A percentile compares a stretch with the other conserved stretches of the same genome.
phyloP scores from a whole-genome alignment of 83 land plant species.

The Picea abies region DNA sequence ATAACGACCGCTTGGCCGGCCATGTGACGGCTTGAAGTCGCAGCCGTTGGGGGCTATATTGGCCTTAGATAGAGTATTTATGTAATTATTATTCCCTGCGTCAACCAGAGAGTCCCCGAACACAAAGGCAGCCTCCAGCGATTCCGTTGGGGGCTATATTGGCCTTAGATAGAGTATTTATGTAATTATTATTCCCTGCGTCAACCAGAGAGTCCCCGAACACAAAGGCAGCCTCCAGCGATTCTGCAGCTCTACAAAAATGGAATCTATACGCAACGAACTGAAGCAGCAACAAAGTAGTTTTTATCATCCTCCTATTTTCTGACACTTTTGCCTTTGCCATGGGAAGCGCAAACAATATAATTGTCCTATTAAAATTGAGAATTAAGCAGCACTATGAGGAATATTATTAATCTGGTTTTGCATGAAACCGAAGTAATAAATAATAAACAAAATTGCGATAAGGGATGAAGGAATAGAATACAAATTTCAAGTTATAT shows the following conservation, averaged over 20 bases:
- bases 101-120: conserved; percentile 77
- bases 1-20: conserved; percentile 68
- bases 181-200: conserved; percentile 64
- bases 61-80: conserved; percentile 55
- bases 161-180: conserved; percentile 53
- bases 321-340: no score
- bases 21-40: conserved; percentile 45
- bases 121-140: conserved; percentile 48
- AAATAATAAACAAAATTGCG: no score
- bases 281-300: no score
- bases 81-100: conserved; percentile 67
- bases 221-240: conserved; percentile 45
- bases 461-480: no score
- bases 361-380: no score
- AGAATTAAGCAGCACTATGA: no score
- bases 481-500: no score
- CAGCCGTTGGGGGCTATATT: conserved; percentile 67
- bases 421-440: no score
- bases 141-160: conserved; percentile 52
- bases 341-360: no score
- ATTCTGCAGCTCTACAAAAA: background rate
- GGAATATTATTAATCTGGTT: no score
- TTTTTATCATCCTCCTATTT: no score
- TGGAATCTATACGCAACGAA: no score
- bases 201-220: conserved; percentile 75